phyloP scores from a whole-genome alignment of 176 grass and related monocot species.

The Elymus sibiricus region DNA sequence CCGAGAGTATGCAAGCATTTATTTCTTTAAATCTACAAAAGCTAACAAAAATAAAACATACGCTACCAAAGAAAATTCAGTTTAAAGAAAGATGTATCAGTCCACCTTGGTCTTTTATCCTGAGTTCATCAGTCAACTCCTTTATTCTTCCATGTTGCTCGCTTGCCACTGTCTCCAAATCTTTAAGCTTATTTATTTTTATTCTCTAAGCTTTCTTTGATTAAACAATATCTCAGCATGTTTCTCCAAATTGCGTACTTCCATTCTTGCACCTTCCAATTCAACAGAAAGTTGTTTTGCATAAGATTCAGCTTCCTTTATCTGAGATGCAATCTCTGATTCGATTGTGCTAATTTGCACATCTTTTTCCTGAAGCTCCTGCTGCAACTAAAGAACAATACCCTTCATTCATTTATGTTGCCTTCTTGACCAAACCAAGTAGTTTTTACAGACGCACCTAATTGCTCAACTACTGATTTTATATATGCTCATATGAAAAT shows the following conservation, averaged over 20 bases:
- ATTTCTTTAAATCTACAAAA: constrained; percentile 10
- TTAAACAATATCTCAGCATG: constrained; percentile 52
- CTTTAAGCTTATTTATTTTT: not conserved
- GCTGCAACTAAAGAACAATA: constrained; percentile 68
- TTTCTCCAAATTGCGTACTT: constrained; percentile 64
- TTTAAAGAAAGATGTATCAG: constrained; percentile 12
- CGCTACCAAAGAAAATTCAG: constrained; percentile 7
- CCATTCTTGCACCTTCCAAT: constrained; percentile 45
- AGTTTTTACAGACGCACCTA: constrained; percentile 46
- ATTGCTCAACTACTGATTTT: constrained; percentile 50
- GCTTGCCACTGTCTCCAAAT: constrained; percentile 41
- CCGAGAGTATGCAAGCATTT: not conserved
- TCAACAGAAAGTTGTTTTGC: constrained; percentile 41
- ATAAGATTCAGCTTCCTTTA: constrained; percentile 59
- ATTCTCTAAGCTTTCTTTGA: constrained; percentile 51
- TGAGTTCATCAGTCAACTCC: constrained; percentile 61
- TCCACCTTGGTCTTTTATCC: constrained; percentile 87
- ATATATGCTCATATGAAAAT: constrained; percentile 48
- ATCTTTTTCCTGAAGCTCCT: constrained; percentile 75
- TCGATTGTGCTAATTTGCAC: constrained; percentile 57
- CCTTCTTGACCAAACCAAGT: constrained; percentile 41
- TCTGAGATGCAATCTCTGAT: constrained; percentile 67
- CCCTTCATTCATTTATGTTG: constrained; percentile 65
- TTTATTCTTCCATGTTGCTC: constrained; percentile 61
- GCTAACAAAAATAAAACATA: constrained; percentile 5